Evolutionary conservation across 352 stramenopile genomes (phyloP), one percentile per base, ranked within the genome.

Genomic region (Pythium monospermum): DNA sequence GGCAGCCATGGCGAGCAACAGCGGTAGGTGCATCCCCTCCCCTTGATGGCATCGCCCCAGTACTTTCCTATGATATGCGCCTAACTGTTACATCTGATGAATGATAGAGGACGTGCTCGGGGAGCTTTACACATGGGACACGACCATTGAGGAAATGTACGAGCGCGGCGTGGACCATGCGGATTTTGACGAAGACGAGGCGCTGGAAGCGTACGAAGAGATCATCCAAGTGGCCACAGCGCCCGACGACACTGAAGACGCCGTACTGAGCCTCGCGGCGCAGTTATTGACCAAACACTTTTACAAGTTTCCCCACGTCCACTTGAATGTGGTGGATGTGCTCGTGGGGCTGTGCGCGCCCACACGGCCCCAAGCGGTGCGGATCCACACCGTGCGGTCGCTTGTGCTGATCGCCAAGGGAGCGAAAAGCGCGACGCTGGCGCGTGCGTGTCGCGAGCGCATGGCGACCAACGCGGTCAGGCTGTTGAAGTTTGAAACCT

Each of bases 261-360:
- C 68, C 0, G 80, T 83, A 59, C 61, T 88, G 40, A 85, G 71
- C 55, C 72, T 87, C 23, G 77, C 77, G 36, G 77, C 76, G 19
- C 78, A 87, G 57, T 53, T 91, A 31, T 66, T 91, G 16, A 77
- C 78, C 49, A 85, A 85, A 46, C 78, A 92, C 47, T 92, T 90
- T 46, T 69, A 73, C 59, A 76, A 79, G 57, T 90, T 88, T 54
- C 76, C 74, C 19, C 78, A 90, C 61, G 76, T 90, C 33, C 72
- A 89, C 43, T 36, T 80, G 47, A 89, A 90, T 53, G 76, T 92
- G 13, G 64, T 90, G 27, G 65, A 82, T 48, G 70, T 78, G 36
- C 41, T 89, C 47, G 60, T 91, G 5, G 61, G 61, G 36, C 69
- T 90, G 3, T 84, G 63, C 36, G 50, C 49, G 0, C 35, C 59